Percentiles rank a stretch among this genome's conserved stretches.
Evolutionary conservation across 345 rosid genomes (phyloP).

Genomic region (Boechera stricta): DNA sequence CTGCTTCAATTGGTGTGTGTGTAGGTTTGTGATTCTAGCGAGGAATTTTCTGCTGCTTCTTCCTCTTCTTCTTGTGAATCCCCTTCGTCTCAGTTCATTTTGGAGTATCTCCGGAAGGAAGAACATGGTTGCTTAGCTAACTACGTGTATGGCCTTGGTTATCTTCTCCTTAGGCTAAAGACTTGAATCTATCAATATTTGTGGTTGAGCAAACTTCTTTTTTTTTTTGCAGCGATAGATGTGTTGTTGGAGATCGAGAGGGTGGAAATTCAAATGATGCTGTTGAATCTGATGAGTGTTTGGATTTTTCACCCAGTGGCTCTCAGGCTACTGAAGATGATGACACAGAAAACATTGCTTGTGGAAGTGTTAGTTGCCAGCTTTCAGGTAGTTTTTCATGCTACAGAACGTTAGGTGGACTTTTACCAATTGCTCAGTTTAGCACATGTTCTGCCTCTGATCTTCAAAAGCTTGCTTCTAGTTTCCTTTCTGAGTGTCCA

Average conservation of each 20-base stretch:
- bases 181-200: slow-evolving; percentile 6
- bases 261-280: slow-evolving; percentile 33
- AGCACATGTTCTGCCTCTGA: slow-evolving; percentile 50
- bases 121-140: slow-evolving; percentile 58
- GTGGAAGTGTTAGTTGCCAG: slow-evolving; percentile 46
- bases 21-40: slow-evolving; percentile 56
- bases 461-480: slow-evolving; percentile 61
- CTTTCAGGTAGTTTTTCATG: slow-evolving; percentile 58
- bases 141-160: slow-evolving; percentile 56
- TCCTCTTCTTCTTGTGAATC: slow-evolving; percentile 38
- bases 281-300: slow-evolving; percentile 37
- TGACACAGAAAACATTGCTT: slow-evolving; percentile 37
- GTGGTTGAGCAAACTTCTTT: not conserved
- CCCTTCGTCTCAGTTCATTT: slow-evolving; percentile 54
- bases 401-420: slow-evolving; percentile 53
- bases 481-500: slow-evolving; percentile 57
- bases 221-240: slow-evolving; percentile 52
- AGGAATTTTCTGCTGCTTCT: slow-evolving; percentile 50
- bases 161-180: not conserved
- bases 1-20: slow-evolving; percentile 26
- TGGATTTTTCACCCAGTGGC: slow-evolving; percentile 33
- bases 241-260: slow-evolving; percentile 37
- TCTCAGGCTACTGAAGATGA: slow-evolving; percentile 31
- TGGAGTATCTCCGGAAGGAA: slow-evolving; percentile 56
- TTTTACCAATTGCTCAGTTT: slow-evolving; percentile 67